A percentile compares a stretch with the other conserved stretches of the same genome.
Evolutionary conservation across 768 basidiomycete species (phyloP).

Genomic region (Leccinum subtestaceum): DNA sequence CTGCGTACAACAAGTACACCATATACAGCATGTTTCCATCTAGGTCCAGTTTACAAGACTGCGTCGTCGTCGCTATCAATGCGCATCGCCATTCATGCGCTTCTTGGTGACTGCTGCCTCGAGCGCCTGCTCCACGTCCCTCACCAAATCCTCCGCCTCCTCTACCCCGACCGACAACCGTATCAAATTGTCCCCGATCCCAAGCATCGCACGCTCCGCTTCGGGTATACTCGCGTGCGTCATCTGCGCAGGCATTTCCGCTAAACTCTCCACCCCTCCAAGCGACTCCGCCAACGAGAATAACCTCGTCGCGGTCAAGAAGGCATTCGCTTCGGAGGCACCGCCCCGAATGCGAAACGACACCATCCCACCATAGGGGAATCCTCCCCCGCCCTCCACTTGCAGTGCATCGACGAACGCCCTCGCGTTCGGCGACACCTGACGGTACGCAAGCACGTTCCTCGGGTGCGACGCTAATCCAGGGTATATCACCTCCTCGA

Average conservation of each 20-base stretch:
- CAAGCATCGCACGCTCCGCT: constrained; percentile 61
- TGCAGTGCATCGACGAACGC: constrained; percentile 51
- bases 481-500: constrained; percentile 86
- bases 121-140: constrained; percentile 29
- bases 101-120: constrained; percentile 14
- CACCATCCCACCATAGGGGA: constrained; percentile 92
- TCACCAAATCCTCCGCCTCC: constrained; percentile 76
- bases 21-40: not conserved
- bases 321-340: constrained; percentile 53
- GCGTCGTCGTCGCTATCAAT: not conserved
- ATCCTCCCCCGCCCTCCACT: constrained; percentile 42
- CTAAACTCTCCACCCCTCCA: constrained; percentile 90
- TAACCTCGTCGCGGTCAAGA: constrained; percentile 61
- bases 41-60: not conserved
- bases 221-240: constrained; percentile 79
- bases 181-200: constrained; percentile 76
- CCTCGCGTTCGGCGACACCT: constrained; percentile 67
- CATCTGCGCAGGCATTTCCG: constrained; percentile 86
- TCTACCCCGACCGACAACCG: constrained; percentile 87
- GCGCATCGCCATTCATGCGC: not conserved
- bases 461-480: constrained; percentile 69
- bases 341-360: constrained; percentile 62
- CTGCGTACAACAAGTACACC: not conserved
- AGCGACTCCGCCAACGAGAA: constrained; percentile 86
- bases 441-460: constrained; percentile 58